These are phyloP conservation scores for Asterionellopsis glacialis DNA, from an alignment of 108 stramenopile species.

Conservation along the genomic window DNA sequence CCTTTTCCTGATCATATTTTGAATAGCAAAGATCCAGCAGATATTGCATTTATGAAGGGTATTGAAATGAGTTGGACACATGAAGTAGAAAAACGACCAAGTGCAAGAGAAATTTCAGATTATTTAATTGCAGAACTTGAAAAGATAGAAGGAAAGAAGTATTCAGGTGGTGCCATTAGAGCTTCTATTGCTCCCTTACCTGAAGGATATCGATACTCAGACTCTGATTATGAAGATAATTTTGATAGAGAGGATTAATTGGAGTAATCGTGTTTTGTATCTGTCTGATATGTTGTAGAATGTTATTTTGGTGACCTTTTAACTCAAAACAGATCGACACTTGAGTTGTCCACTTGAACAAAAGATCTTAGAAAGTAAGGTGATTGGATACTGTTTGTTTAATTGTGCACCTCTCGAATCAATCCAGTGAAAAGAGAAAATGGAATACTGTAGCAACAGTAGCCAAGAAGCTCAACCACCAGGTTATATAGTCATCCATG, in stretches of 20 bases:
- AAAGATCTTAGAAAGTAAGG: too few relatives aligned
- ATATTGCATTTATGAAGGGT: conserved; percentile 42
- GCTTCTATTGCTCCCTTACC: conserved; percentile 1
- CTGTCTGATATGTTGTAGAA: too few relatives aligned
- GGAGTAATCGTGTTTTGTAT: too few relatives aligned
- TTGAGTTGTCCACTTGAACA: too few relatives aligned
- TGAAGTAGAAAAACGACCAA: conserved; percentile 34
- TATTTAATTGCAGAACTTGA: conserved; percentile 35
- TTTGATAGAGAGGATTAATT: background rate
- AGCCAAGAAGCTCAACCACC: too few relatives aligned
- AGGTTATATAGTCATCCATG: too few relatives aligned
- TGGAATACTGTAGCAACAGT: too few relatives aligned
- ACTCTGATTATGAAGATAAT: background rate
- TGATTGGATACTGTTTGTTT: too few relatives aligned
- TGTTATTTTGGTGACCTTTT: too few relatives aligned
- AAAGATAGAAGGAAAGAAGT: conserved; percentile 4
- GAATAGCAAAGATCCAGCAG: conserved; percentile 36
- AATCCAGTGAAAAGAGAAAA: too few relatives aligned
- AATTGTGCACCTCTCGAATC: too few relatives aligned
- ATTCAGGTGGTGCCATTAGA: background rate
- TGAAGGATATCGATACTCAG: conserved; percentile 4
- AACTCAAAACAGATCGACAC: too few relatives aligned
- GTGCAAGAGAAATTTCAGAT: conserved; percentile 42
- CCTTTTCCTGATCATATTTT: conserved; percentile 33
- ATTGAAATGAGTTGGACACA: conserved; percentile 49